Evolutionary conservation across 2,329 filamentous ascomycete genomes (phyloP).

Genomic region (Penicillium rolfsii): DNA sequence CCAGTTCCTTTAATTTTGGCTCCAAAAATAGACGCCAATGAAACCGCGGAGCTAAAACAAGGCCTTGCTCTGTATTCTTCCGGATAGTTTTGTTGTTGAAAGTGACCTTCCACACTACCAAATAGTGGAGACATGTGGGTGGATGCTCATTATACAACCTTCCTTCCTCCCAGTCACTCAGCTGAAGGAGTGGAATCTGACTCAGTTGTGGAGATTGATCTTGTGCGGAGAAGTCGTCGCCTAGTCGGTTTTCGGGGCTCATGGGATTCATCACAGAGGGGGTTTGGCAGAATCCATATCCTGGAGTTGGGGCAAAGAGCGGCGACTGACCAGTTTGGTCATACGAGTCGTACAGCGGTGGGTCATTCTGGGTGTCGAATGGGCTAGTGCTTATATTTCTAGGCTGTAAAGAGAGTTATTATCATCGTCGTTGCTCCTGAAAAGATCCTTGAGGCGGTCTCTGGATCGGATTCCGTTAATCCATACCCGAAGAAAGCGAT

Average conservation of each 20-base stretch:
- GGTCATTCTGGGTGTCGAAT: slow-evolving; percentile 10
- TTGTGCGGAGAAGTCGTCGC: slow-evolving; percentile 9
- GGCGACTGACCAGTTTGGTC: slow-evolving; percentile 12
- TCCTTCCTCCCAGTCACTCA: slow-evolving; percentile 14
- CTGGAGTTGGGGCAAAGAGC: slow-evolving; percentile 17
- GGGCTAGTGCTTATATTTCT: slow-evolving; percentile 11
- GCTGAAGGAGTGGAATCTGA: slow-evolving; percentile 9
- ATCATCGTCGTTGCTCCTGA: slow-evolving; percentile 7
- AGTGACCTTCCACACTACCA: slow-evolving; percentile 15
- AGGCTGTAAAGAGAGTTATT: slow-evolving; percentile 9
- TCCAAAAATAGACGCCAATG: slow-evolving; percentile 18
- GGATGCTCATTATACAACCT: slow-evolving; percentile 11
- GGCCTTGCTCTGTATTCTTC: slow-evolving; percentile 20
- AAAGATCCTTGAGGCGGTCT: background rate
- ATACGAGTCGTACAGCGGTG: slow-evolving; percentile 6
- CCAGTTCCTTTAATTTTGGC: slow-evolving; percentile 19
- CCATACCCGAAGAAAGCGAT: slow-evolving; percentile 6
- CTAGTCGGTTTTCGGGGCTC: slow-evolving; percentile 11
- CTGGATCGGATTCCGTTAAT: background rate
- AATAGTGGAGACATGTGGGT: slow-evolving; percentile 12
- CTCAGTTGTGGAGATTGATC: slow-evolving; percentile 3
- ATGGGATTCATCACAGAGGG: slow-evolving; percentile 9
- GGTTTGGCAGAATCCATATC: slow-evolving; percentile 13
- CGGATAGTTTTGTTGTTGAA: slow-evolving; percentile 13
- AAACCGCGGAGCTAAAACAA: slow-evolving; percentile 16